Base-by-base conservation (phyloP, 345 rosid genomes). In the Arabidopsis arenosa region DNA sequence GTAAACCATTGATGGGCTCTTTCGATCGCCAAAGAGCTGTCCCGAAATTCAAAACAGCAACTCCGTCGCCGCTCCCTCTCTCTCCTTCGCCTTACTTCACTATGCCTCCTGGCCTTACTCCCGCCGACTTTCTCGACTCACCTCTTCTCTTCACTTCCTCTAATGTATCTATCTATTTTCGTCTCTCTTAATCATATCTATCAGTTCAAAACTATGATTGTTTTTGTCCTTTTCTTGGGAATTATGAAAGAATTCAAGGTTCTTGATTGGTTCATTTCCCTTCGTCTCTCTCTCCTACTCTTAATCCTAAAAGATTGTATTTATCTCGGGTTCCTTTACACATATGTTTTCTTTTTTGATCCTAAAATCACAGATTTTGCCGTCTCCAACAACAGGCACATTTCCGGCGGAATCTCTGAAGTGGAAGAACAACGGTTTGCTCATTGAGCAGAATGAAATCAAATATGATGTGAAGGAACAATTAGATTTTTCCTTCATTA, bases 331-430 rank as follows among this genome's bases (percentile, higher is more conserved):
- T 13, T 60, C 37, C 39, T 21, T 21, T 52, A 48, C 17, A 18
- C 5, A 7, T 44, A 32, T 48, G 2, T 35, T 11, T 11, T 14
- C 1, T 21, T 5, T 28, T 35, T 37, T 15, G 4, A 35, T 15
- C 30, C 33, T 53, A 63, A 9, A 41, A 78, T 23, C 76, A 21
- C 87, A 91, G 98, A 78, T 87, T 81, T 52, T 93, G 59, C 93
- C 97, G 36, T 93, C 98, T 33, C 97, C 98, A 5, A 93, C 97
- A 3, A 93, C 98, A 9, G 96, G 98, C 48, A 37, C 93, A 7
- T 86, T 88, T 57, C 90, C 96, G 13, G 49, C 78, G 23, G 85
- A 83, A 10, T 75, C 76, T 79, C 78, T 82, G 51, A 82, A 86
- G 62, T 89, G 89, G 90, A 86, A 78, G 66, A 56, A 23, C 41